Evolutionary conservation across 1,139 yeast genomes (phyloP), one percentile per base, ranked within the genome.

Genomic region (Kodamaea plutei): DNA sequence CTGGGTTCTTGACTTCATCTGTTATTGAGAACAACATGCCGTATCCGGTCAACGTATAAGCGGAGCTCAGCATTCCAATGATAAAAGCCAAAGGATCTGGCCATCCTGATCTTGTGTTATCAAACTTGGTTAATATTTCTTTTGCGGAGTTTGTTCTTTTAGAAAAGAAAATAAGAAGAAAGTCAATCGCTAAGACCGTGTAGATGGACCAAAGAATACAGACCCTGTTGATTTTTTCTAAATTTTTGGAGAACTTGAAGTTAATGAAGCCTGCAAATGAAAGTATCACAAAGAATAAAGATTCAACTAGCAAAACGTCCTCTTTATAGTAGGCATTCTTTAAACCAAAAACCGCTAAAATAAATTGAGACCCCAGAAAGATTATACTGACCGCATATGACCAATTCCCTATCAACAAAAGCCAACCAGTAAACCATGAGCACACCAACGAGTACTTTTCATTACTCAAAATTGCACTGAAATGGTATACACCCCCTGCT

Each of bases 11-110:
- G 9, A 84, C 91, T 56, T 84, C 95, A 50, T 84, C 95, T 20
- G 88, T 77, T 66, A 84, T 73, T 6, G 91, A 80, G 11, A 87
- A 84, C 16, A 85, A 64, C 73, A 84, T 79, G 16, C 91, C 91
- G 52, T 81, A 84, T 0, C 94, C 94, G 38, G 84, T 84, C 47
- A 84, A 64, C 15, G 91, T 83, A 54, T 83, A 83, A 25, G 84
- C 79, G 1, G 89, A 76, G 43, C 84, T 82, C 50, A 83, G 89
- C 34, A 84, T 69, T 0, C 93, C 93, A 23, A 84, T 74, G 32
- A 81, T 58, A 38, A 82, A 82, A 1, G 89, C 85, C 37, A 82
- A 45, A 2, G 71, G 64, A 30, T 66, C 73, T 2, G 84, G 78
- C 81, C 87, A 82, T 2, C 89, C 89, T 2, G 85, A 78, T 31